Percentiles rank a stretch among this genome's conserved stretches.
Conservation (phyloP, 192 early-diverging fungal species). For the Phycomyces nitens region DNA sequence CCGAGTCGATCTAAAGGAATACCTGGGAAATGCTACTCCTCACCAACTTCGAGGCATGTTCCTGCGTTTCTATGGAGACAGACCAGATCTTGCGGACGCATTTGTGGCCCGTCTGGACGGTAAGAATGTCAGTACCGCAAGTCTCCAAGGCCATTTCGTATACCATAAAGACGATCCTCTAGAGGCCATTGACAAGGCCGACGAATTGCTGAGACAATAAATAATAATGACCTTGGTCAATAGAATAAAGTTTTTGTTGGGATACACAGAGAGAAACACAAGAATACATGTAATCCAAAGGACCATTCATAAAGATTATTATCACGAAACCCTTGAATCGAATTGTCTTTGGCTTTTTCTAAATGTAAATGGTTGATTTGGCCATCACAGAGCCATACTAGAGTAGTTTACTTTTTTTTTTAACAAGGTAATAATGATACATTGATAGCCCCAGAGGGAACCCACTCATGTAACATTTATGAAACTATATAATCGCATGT, state of each 20-base stretch:
- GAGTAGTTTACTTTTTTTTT: too few relatives aligned
- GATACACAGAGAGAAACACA: not conserved
- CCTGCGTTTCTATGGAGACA: slow-evolving; percentile 68
- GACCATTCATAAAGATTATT: too few relatives aligned
- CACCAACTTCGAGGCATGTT: slow-evolving; percentile 75
- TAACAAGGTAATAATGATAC: too few relatives aligned
- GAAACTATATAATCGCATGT: too few relatives aligned
- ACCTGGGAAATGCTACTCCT: slow-evolving; percentile 68
- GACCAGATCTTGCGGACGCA: slow-evolving; percentile 53
- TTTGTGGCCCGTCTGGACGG: slow-evolving; percentile 62
- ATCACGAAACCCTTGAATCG: too few relatives aligned
- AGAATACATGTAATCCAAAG: not conserved
- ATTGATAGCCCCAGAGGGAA: too few relatives aligned
- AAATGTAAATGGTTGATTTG: too few relatives aligned
- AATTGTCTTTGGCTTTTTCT: too few relatives aligned
- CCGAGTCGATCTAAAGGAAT: slow-evolving; percentile 72
- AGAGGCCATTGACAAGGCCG: slow-evolving; percentile 53
- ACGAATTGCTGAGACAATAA: slow-evolving; percentile 25
- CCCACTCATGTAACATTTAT: too few relatives aligned
- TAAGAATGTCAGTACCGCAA: slow-evolving; percentile 73
- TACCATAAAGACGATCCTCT: slow-evolving; percentile 72
- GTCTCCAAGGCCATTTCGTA: slow-evolving; percentile 96
- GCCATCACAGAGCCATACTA: too few relatives aligned
- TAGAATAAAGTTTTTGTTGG: too few relatives aligned
- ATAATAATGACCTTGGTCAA: not conserved